Evolutionary conservation across 129 eudicot species (phyloP).

Genomic region (Chrysanthemum makinoi): DNA sequence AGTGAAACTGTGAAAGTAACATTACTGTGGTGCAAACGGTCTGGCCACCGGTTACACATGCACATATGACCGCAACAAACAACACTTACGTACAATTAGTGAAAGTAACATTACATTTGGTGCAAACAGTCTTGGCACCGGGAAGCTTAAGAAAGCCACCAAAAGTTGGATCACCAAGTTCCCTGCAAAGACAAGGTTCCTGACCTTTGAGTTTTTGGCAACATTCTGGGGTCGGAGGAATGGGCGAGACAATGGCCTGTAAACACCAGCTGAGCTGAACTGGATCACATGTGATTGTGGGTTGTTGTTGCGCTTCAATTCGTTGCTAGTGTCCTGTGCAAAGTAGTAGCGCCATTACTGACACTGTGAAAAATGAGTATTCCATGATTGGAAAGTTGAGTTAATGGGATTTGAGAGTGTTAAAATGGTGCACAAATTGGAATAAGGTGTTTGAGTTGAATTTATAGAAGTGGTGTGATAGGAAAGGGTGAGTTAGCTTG

Average conservation of each 20-base stretch:
- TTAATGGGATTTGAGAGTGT: not conserved
- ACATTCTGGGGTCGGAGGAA: slow-evolving; percentile 14
- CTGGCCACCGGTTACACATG: too few species aligned
- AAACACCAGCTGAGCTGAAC: slow-evolving; percentile 23
- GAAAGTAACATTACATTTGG: slow-evolving; percentile 8
- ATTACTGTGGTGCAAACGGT: too few species aligned
- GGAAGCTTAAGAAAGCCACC: slow-evolving; percentile 11
- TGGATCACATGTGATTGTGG: slow-evolving; percentile 13
- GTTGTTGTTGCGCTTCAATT: not conserved
- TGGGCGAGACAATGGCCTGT: slow-evolving; percentile 7
- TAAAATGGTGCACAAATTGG: not conserved
- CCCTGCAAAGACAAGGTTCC: slow-evolving; percentile 23
- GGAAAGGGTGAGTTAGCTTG: not conserved
- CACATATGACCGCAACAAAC: too few species aligned
- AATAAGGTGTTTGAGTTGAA: not conserved
- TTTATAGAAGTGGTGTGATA: slow-evolving; percentile 23
- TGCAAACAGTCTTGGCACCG: not conserved
- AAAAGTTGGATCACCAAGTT: slow-evolving; percentile 1
- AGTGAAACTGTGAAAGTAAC: too few species aligned
- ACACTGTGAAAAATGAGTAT: slow-evolving; percentile 13
- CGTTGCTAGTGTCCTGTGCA: not conserved
- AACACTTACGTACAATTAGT: slow-evolving; percentile 12
- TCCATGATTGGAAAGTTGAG: slow-evolving; percentile 11
- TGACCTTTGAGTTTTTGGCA: slow-evolving; percentile 20
- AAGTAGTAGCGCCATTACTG: slow-evolving; percentile 15